phyloP scores from a whole-genome alignment of 2,329 filamentous ascomycete genomes.

The Orbilia blumenaviensis region DNA sequence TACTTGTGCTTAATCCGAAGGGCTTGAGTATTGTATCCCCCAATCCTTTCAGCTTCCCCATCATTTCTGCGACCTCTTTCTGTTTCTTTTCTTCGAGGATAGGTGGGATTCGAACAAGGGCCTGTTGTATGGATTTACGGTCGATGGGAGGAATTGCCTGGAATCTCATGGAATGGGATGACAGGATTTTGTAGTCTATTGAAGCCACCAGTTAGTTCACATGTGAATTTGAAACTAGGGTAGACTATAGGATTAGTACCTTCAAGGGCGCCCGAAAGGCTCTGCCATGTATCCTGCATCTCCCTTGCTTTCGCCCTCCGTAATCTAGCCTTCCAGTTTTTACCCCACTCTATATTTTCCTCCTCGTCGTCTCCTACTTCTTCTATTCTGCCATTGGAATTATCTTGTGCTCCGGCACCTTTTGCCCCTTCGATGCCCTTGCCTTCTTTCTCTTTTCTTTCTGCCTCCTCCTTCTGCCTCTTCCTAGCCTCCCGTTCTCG shows the following conservation, averaged over 20 bases:
- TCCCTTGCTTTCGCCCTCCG: slow-evolving; percentile 52
- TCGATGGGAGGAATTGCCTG: slow-evolving; percentile 47
- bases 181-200: slow-evolving; percentile 46
- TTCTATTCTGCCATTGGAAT: slow-evolving; percentile 39
- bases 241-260: not conserved
- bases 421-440: slow-evolving; percentile 19
- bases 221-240: not conserved
- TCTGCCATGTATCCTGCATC: slow-evolving; percentile 52
- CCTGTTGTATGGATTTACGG: slow-evolving; percentile 29
- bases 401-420: slow-evolving; percentile 6
- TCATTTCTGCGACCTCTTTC: slow-evolving; percentile 92
- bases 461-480: slow-evolving; percentile 23
- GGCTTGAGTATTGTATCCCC: slow-evolving; percentile 92
- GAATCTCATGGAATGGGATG: slow-evolving; percentile 10
- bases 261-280: slow-evolving; percentile 36
- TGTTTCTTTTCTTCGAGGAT: slow-evolving; percentile 81
- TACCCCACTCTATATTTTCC: slow-evolving; percentile 41
- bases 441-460: slow-evolving; percentile 20
- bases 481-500: slow-evolving; percentile 12
- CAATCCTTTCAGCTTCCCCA: slow-evolving; percentile 90
- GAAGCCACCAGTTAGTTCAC: not conserved
- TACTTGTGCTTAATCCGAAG: slow-evolving; percentile 91
- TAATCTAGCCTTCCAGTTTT: slow-evolving; percentile 52
- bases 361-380: slow-evolving; percentile 40
- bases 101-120: slow-evolving; percentile 67